Base-by-base conservation (phyloP, 2,329 filamentous ascomycete species). In the Colletotrichum musicola region DNA sequence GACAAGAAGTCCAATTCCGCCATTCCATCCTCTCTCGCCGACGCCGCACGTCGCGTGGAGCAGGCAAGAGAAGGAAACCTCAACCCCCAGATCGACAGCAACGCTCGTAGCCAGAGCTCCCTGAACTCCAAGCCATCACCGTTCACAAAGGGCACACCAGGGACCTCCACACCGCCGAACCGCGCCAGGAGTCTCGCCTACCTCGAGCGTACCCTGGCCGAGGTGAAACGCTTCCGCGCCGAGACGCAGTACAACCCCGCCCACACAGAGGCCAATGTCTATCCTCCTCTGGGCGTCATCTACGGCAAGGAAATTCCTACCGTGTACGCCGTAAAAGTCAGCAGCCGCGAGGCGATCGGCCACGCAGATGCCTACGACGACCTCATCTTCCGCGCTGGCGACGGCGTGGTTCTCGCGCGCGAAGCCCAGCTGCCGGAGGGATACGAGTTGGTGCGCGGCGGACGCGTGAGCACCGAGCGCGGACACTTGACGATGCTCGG, bases 221-320 rank as follows among this genome's bases (percentile, higher is more conserved):
- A 91, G 30, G 90, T 89, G 6, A 90, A 90, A 70, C 82, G 81
- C 9, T 98, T 97, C 85, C 95, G 96, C 70, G 80, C 88, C 69
- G 92, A 95, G 73, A 87, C 95, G 1, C 84, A 86, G 1, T 90
- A 92, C 79, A 82, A 83, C 1, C 82, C 89, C 0, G 72, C 78
- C 1, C 90, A 92, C 73, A 86, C 89, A 16, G 79, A 81, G 0
- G 77, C 84, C n/a, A 97, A 97, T 76, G 77, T 79, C 0, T 98
- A 98, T 75, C 95, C 95, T 2, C 95, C 95, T 0, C 84, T 93
- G 13, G 90, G 93, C 0, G 87, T 97, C 54, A 88, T 98, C 9
- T 98, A 97, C 80, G 92, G 93, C 64, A 97, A 97, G 78, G 90
- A 89, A 25, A 93, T 92, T 1, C 95, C 95, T 0, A 98, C 95